Base-by-base conservation (phyloP, 2,329 filamentous ascomycete genomes). In the Fusarium sp. region DNA sequence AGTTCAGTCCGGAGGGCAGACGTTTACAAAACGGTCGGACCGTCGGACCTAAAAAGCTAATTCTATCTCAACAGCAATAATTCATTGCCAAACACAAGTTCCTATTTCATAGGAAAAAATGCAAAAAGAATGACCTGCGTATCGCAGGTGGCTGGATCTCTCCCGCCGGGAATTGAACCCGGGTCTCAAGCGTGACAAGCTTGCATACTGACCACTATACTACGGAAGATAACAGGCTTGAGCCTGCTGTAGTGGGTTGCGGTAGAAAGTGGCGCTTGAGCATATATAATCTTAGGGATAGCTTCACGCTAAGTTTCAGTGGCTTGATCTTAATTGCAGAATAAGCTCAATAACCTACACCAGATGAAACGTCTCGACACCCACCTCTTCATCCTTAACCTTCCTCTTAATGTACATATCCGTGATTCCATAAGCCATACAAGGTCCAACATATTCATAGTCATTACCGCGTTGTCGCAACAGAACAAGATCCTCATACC, bases 201-300 rank as follows among this genome's bases (percentile, higher is more conserved):
- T 47, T 47, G 45, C 26, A 47, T 47, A 47, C 20, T 48, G 26
- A 48, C 45, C 32, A 54, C 50, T 54, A 54, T 54, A 54, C 34
- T 54, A 54, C 34, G 34, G 51, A 54, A 54, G 51, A 54, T 54
- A 39, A 54, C 34, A 41, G 34, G 51, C 51, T 55, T n/a, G 20
- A n/a, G 34, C 51, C 51, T 54, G 51, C 51, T 54, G 51, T 54
- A 54, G 51, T 39, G 24, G 51, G 51, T 39, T 54, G 24, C 28
- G 34, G 20, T 39, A 18, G 8, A 3, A 1, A 13, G 0, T 0
- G 4, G 3, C 24, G 14, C 0, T 0, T 0, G 1, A 13, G 3
- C 0, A 3, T 38, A 38, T 38, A 38, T 54, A 26, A 28, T 5
- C 1, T 4, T 3, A 9, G 3, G 0, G 0, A 2, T 0, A 11